Conservation (phyloP, 345 rosid species). For the Linum trigynum region DNA sequence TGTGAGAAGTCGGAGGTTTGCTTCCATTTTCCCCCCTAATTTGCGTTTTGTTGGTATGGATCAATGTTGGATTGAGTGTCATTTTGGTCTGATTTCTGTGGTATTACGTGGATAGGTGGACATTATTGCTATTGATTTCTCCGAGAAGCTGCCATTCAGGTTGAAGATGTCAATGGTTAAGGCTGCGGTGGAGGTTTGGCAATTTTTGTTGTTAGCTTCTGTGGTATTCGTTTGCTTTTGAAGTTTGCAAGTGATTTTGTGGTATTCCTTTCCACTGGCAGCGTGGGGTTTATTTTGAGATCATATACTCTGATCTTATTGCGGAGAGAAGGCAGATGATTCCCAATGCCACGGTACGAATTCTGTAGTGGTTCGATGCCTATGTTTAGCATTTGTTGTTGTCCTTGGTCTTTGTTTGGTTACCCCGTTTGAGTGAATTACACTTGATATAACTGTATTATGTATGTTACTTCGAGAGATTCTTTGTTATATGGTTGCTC, state of each 20-base stretch:
- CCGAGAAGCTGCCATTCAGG: conserved; percentile 5
- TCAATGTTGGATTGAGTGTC: background rate
- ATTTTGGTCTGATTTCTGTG: background rate
- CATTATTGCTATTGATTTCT: conserved; percentile 22
- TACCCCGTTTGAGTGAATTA: background rate
- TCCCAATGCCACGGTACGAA: conserved; percentile 63
- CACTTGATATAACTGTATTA: background rate
- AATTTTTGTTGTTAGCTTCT: background rate
- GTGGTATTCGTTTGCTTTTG: background rate
- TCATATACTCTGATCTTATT: conserved; percentile 53
- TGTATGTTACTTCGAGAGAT: background rate
- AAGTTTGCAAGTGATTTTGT: background rate
- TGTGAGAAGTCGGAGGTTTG: conserved; percentile 66
- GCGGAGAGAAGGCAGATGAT: conserved; percentile 66
- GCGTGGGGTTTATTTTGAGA: conserved; percentile 83
- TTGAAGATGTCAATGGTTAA: conserved; percentile 24
- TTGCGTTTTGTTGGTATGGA: background rate
- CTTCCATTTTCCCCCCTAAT: too few species aligned
- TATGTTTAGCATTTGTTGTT: background rate
- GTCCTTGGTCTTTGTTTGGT: background rate
- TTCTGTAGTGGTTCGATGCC: background rate
- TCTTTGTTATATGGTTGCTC: background rate
- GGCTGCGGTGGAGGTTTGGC: conserved; percentile 60
- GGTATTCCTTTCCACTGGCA: conserved; percentile 14
- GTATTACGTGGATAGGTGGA: conserved; percentile 38